Evolutionary conservation across 2,329 filamentous ascomycete genomes (phyloP).

Genomic region (Claviceps digitariae): DNA sequence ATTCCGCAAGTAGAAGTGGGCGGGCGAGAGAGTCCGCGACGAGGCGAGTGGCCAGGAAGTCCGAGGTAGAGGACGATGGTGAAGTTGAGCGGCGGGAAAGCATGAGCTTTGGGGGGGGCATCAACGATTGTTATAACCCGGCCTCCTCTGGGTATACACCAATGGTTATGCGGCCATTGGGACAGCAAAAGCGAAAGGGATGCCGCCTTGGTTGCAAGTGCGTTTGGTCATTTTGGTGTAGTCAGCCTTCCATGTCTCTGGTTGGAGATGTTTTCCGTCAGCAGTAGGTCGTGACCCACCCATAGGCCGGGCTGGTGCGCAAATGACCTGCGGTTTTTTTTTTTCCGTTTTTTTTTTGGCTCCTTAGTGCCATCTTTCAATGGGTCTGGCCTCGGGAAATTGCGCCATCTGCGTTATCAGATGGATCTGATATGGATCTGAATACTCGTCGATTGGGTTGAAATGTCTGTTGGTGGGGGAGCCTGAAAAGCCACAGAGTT

Average conservation of each 20-base stretch:
- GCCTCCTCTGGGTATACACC: neutral
- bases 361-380: neutral
- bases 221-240: neutral
- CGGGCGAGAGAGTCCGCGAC: neutral
- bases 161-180: neutral
- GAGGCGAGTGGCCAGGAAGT: neutral
- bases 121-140: neutral
- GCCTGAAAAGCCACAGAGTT: neutral
- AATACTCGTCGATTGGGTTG: neutral
- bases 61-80: neutral
- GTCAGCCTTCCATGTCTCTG: neutral
- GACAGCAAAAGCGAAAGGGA: neutral
- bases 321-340: too few species aligned
- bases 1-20: neutral
- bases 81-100: neutral
- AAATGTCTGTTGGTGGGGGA: neutral
- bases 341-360: neutral
- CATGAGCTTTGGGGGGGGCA: neutral
- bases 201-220: neutral
- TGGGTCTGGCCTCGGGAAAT: neutral
- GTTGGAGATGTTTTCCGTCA: neutral
- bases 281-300: neutral
- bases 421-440: slow-evolving; percentile 7
- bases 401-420: neutral
- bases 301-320: neutral